Base-by-base conservation (phyloP, 768 basidiomycete species). In the Floccularia luteovirens region DNA sequence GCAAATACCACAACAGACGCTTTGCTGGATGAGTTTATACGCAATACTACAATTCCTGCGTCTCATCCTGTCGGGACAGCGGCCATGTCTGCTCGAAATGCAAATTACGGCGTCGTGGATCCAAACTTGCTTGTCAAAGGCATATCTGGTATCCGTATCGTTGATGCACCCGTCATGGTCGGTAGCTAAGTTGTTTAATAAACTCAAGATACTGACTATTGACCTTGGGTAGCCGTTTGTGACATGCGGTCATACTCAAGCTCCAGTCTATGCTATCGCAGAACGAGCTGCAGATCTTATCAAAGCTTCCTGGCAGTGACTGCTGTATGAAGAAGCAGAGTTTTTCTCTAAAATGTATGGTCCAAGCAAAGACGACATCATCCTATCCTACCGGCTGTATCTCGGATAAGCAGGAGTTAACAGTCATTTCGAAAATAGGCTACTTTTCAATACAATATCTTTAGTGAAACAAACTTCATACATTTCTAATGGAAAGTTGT, bases 111-210 rank as follows among this genome's bases (percentile, higher is more conserved):
- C 1, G 67, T 66, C 5, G 58, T 67, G 2, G 58, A 67, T 43
- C 57, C 63, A 3, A 53, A 65, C 38, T 46, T 70, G 28, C 42
- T 38, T 17, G 61, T 69, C 5, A 66, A 69, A 42, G 59, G 59
- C 0, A 20, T 31, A 8, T 16, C 19, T 39, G 38, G 38, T 6
- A 13, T 39, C 13, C 23, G 38, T 13, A 39, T 39, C 16, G 25
- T 39, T 2, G 38, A 39, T 20, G 23, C 24, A 27, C 31, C 38
- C 24, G 25, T 43, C 8, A 24, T 48, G 24, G 44, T 45, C 34
- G 10, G 43, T 35, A 13, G 7, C 11, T 22, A 32, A 17, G 3
- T 8, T n/a, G 10, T 21, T 33, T 11, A 27, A 4, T 5, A 8
- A 3, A 14, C n/a, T 28, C 14, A 28, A 8, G 8, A 28, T 34